Percentiles rank a stretch among this genome's conserved stretches.
These are phyloP conservation scores for Claviceps quebecensis DNA, from an alignment of 2,329 filamentous ascomycete species.

Conservation along the genomic window DNA sequence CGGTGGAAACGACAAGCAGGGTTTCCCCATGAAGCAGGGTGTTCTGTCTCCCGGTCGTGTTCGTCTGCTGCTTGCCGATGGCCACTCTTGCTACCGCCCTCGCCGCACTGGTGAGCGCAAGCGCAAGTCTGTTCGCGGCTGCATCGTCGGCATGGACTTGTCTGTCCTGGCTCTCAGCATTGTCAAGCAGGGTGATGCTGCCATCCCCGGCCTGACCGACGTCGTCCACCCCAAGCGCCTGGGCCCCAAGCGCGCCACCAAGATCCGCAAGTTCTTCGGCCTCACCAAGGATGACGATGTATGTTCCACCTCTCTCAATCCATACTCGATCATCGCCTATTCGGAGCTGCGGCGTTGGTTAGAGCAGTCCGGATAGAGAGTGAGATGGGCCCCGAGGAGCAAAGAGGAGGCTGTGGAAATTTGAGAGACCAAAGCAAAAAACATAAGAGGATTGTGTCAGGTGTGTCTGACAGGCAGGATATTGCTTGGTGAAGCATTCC, in stretches of 20 bases:
- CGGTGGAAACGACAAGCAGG: constrained; percentile 99
- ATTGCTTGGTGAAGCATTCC: neutral
- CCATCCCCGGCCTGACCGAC: constrained; percentile 94
- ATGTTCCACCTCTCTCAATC: constrained; percentile 49
- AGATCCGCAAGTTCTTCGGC: constrained; percentile 99
- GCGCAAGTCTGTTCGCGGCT: constrained; percentile 97
- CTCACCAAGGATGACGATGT: constrained; percentile 99
- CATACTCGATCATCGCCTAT: constrained; percentile 56
- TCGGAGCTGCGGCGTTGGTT: constrained; percentile 33
- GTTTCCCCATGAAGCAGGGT: constrained; percentile 99
- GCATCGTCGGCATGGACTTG: constrained; percentile 94
- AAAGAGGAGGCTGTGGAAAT: neutral
- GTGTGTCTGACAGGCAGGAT: neutral
- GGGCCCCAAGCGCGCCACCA: constrained; percentile 98
- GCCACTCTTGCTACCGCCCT: constrained; percentile 98
- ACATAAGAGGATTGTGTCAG: neutral
- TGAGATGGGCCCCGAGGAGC: constrained; percentile 30
- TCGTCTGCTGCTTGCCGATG: constrained; percentile 85
- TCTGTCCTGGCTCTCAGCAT: constrained; percentile 87
- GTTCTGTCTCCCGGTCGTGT: constrained; percentile 98
- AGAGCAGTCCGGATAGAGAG: constrained; percentile 42
- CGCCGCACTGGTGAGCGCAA: constrained; percentile 97
- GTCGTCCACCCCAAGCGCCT: constrained; percentile 97
- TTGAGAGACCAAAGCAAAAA: neutral
- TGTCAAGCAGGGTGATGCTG: constrained; percentile 93